phyloP scores from a whole-genome alignment of 331 rosid genomes.

The Saraca asoca region DNA sequence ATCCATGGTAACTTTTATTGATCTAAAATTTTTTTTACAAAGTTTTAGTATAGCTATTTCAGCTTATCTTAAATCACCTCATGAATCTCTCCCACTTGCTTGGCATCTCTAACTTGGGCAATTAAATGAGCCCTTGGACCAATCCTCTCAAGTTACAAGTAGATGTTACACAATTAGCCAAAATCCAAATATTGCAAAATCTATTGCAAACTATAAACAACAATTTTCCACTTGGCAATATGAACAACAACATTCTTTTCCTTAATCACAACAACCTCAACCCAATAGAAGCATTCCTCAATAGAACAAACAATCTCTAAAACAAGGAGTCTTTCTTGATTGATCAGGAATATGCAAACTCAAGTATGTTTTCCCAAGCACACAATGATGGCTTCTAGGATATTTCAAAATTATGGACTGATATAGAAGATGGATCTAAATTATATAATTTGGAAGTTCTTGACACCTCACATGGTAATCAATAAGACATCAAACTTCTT shows the following conservation, averaged over 20 bases:
- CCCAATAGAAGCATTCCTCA: slow-evolving; percentile 35
- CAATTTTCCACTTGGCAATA: slow-evolving; percentile 32
- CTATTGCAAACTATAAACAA: slow-evolving; percentile 52
- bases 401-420: slow-evolving; percentile 34
- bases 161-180: slow-evolving; percentile 60
- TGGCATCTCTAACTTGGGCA: slow-evolving; percentile 37
- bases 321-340: slow-evolving; percentile 29
- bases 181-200: slow-evolving; percentile 61
- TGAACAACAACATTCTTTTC: slow-evolving; percentile 36
- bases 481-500: slow-evolving; percentile 48
- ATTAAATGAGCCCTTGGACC: slow-evolving; percentile 41
- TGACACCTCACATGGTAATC: slow-evolving; percentile 29
- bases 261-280: slow-evolving; percentile 40
- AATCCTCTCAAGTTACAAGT: slow-evolving; percentile 53
- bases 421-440: slow-evolving; percentile 34
- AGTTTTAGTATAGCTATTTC: too few species aligned
- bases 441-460: slow-evolving; percentile 8
- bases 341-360: slow-evolving; percentile 38
- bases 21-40: too few species aligned
- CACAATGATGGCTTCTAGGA: slow-evolving; percentile 26
- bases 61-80: too few species aligned
- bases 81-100: slow-evolving; percentile 61
- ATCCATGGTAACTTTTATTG: too few species aligned
- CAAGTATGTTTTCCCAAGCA: slow-evolving; percentile 32
- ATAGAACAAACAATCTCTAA: slow-evolving; percentile 23